Evolutionary conservation across 306 rosid genomes (phyloP), one percentile per base, ranked within the genome.

Genomic region (Quercus bicolor): DNA sequence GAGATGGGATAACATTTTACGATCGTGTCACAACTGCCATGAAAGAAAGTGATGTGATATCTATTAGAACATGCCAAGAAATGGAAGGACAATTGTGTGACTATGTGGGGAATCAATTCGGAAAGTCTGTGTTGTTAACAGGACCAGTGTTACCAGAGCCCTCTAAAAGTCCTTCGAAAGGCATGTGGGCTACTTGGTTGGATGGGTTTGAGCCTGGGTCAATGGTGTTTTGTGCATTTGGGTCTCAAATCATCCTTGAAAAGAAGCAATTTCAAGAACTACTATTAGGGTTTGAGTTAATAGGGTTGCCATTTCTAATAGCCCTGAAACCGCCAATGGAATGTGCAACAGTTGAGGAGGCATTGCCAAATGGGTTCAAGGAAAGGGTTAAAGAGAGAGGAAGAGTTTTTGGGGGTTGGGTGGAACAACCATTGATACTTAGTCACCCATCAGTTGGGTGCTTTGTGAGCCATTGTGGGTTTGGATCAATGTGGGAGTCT

Each of bases 401-500:
- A 3, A 34, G 75, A n/a, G 86, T 90, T 48, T 48, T 70, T 53
- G 90, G 86, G 2, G 89, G 77, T 4, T 92, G 97, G 97, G 88
- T 90, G 19, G 86, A 88, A n/a, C 97, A 90, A 31, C 83, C 89
- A 29, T 57, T 81, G 86, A 87, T 90, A 5, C 72, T 92, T 73
- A 72, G 79, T 0, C 90, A 92, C 21, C 52, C 56, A 1, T 68
- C 90, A 0, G 81, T 90, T 23, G 94, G 93, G 48, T 90, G 97
- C 54, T 90, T 92, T 73, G 93, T 92, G 84, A 90, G 54, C 12
- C 97, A 92, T 9, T 88, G 94, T 77, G 97, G 95, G 16, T 90
- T 89, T 26, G 93, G 97, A 19, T 90, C 97, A 0, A 87, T 90
- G 93, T 88, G 93, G 97, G 97, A 89, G 75, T 83, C 90, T 15